A percentile compares a stretch with the other conserved stretches of the same genome.
These are phyloP conservation scores for Monocercomonoides exilis DNA, from an alignment of 78 protist genomes.

Conservation along the genomic window DNA sequence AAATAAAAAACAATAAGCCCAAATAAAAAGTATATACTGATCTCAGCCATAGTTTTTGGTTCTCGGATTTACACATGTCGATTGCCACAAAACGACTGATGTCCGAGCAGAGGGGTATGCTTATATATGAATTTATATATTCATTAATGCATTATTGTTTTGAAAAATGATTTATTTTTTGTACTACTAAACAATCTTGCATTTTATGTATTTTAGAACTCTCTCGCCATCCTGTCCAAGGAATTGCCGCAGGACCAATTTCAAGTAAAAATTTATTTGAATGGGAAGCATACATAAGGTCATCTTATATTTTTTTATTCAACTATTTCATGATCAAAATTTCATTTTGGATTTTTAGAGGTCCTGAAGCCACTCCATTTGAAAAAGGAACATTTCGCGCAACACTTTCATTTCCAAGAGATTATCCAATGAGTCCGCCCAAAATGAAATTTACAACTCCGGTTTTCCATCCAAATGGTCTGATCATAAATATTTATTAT, in stretches of 20 bases:
- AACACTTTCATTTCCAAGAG: conserved; percentile 3
- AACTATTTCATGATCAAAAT: not conserved
- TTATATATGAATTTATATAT: not conserved
- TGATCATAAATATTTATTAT: not conserved
- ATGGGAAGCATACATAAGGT: conserved; percentile 28
- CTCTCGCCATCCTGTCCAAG: not conserved
- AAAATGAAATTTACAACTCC: not conserved
- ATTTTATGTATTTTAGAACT: too few relatives aligned
- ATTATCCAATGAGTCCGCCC: conserved; percentile 8
- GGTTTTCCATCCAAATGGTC: conserved; percentile 17
- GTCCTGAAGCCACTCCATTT: conserved; percentile 63
- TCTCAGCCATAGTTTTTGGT: too few relatives aligned
- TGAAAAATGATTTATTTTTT: not conserved
- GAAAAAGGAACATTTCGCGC: conserved; percentile 4
- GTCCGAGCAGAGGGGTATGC: conserved; percentile 43
- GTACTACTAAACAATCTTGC: not conserved
- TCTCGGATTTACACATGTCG: too few relatives aligned
- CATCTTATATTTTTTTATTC: not conserved
- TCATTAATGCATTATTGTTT: not conserved
- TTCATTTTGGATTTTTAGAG: not conserved
- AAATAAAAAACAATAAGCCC: too few relatives aligned
- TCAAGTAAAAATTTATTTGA: not conserved
- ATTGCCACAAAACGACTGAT: conserved; percentile 52
- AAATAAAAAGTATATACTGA: too few relatives aligned
- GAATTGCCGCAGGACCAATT: conserved; percentile 12